A percentile compares a stretch with the other conserved stretches of the same genome.
phyloP scores from a whole-genome alignment of 768 basidiomycete species.

The Chiua virens region DNA sequence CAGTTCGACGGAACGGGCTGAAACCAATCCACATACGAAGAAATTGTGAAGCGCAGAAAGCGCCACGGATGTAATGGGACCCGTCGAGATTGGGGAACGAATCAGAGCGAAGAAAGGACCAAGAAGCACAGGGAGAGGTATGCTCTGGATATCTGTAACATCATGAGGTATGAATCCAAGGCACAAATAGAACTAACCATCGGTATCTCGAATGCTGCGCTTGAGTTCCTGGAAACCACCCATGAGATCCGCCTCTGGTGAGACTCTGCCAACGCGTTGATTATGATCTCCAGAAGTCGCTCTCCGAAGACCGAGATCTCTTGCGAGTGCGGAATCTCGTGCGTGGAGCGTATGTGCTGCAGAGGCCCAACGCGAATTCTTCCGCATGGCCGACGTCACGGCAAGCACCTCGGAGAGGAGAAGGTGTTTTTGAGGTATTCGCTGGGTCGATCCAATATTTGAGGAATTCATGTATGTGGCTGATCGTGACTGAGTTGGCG shows the following conservation, averaged over 20 bases:
- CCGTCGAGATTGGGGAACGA: constrained; percentile 91
- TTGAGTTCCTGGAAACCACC: constrained; percentile 85
- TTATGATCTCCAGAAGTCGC: constrained; percentile 46
- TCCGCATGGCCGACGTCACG: constrained; percentile 93
- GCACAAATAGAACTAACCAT: constrained; percentile 44
- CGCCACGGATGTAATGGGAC: constrained; percentile 95
- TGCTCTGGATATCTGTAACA: constrained; percentile 53
- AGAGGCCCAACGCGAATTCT: constrained; percentile 95
- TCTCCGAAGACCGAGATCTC: constrained; percentile 71
- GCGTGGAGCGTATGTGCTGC: constrained; percentile 60
- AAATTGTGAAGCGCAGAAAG: constrained; percentile 86
- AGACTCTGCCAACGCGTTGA: constrained; percentile 48
- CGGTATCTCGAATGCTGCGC: constrained; percentile 65
- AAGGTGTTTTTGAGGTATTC: constrained; percentile 69
- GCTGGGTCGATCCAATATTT: constrained; percentile 9
- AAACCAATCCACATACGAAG: constrained; percentile 77
- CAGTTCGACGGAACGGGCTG: constrained; percentile 52
- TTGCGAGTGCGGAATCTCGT: constrained; percentile 68
- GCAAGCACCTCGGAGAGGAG: constrained; percentile 87
- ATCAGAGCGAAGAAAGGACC: constrained; percentile 92
- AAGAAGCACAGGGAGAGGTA: constrained; percentile 65
- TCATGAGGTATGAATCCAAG: constrained; percentile 13
- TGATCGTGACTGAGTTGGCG: neutral
- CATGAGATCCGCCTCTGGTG: constrained; percentile 84
- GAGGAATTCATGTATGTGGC: constrained; percentile 17